Conservation (phyloP, 2,329 filamentous ascomycete genomes). For the Neofusicoccum cordaticola region DNA sequence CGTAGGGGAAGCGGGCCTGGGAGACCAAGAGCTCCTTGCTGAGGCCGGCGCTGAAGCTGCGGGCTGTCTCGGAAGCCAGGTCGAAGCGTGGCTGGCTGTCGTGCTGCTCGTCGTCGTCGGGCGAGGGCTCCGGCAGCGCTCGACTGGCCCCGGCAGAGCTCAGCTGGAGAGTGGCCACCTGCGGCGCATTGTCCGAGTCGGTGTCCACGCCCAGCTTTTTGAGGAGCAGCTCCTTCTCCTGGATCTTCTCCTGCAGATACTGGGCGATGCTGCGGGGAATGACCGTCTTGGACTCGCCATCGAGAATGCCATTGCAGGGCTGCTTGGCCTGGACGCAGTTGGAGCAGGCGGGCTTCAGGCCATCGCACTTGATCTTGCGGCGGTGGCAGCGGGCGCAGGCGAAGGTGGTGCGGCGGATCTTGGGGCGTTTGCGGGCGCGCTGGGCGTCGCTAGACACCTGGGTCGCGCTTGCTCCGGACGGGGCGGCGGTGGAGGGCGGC, state of each 20-base stretch:
- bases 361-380: slow-evolving; percentile 18
- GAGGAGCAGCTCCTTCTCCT: slow-evolving; percentile 13
- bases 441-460: slow-evolving; percentile 4
- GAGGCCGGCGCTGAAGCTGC: slow-evolving; percentile 7
- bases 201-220: slow-evolving; percentile 11
- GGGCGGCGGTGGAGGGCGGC: slow-evolving; percentile 1
- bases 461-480: not conserved
- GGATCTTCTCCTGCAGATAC: slow-evolving; percentile 17
- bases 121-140: not conserved
- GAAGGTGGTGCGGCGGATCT: slow-evolving; percentile 17
- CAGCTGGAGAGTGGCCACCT: not conserved
- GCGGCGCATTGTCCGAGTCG: not conserved
- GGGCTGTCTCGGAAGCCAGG: slow-evolving; percentile 8
- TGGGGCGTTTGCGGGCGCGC: slow-evolving; percentile 15
- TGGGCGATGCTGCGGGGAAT: slow-evolving; percentile 17
- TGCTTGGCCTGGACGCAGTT: slow-evolving; percentile 18
- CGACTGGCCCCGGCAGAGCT: not conserved
- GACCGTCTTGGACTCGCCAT: slow-evolving; percentile 18
- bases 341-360: slow-evolving; percentile 15
- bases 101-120: not conserved
- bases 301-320: slow-evolving; percentile 18
- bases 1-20: slow-evolving; percentile 7
- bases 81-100: not conserved
- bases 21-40: slow-evolving; percentile 4
- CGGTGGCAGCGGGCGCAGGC: slow-evolving; percentile 15